Evolutionary conservation across 371 early-diverging fungal species (phyloP), one percentile per base, ranked within the genome.

Genomic region (Mucor plumbeus): DNA sequence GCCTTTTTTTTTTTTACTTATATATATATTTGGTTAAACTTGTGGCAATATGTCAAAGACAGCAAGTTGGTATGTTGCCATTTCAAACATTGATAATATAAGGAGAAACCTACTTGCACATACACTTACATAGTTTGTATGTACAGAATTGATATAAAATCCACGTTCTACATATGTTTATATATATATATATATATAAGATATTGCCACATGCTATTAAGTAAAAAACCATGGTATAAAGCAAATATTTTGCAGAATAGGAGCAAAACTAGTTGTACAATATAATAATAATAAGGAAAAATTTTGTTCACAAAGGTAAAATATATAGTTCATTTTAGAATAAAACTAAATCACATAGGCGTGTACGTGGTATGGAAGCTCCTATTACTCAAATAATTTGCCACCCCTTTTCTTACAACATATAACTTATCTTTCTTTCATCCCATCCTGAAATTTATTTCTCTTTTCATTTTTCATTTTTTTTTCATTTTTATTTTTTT

Each of bases 271-370:
- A 50, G 50, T 50, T 50, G 13, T 50, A 50, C 21, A 50, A 26
- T 11, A 26, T 21, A 56, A 56, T 56, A 13, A 35, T 36, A 56
- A 56, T 26, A 26, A 26, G 26, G 50, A 11, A 63, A 40, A 9
- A 40, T 15, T 26, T 35, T 63, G 7, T 54, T 53, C 53, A 35
- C 17, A 56, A 61, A 47, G 50, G 50, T 19, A 50, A 59, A 58
- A 35, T 14, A 21, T 34, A 47, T 56, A 56, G 62, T 67, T 61
- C 57, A 43, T 61, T 67, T 67, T 67, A 61, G 67, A 67, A 67
- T 61, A 47, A 43, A 47, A 67, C 67, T 47, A 67, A 38, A 41
- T 43, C 19, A 48, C 35, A 59, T 21, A 50, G 21, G 50, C 2
- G 21, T 21, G 17, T 7, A 21, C 9, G 17, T 7, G 11, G 38